Percentiles rank a stretch among this genome's conserved stretches.
Conservation (phyloP, 2,329 filamentous ascomycete genomes). For the Diaporthe citrichinensis region DNA sequence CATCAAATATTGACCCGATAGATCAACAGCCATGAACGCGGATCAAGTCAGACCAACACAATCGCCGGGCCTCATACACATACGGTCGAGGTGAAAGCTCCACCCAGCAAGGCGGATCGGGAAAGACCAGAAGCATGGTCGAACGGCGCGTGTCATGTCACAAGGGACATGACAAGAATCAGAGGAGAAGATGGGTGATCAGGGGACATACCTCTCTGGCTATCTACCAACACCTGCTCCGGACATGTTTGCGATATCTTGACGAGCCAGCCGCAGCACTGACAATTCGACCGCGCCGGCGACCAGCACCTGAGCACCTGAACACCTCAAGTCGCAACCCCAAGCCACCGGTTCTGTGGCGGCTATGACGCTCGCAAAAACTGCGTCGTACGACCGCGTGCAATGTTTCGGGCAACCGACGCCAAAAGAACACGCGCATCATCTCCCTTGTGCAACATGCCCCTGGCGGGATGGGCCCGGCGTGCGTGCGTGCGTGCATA, state of each 20-base stretch:
- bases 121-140: background rate
- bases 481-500: background rate
- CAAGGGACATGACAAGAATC: background rate
- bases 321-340: background rate
- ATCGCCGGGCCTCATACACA: background rate
- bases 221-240: too few relatives aligned
- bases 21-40: background rate
- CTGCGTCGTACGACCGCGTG: background rate
- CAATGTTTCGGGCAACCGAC: constrained; percentile 12
- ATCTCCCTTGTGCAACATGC: background rate
- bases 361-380: background rate
- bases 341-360: background rate
- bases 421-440: background rate
- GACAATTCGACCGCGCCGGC: background rate
- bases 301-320: background rate
- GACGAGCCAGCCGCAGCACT: background rate
- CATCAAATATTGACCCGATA: background rate
- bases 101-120: background rate
- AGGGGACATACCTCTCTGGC: background rate
- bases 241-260: background rate
- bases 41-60: background rate
- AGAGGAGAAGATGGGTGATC: background rate
- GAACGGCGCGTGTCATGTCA: background rate
- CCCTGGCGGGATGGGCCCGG: background rate
- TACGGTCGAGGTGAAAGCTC: background rate